Percentiles rank a stretch among this genome's conserved stretches.
These are phyloP conservation scores for Stylonectria norvegica DNA, from an alignment of 2,329 filamentous ascomycete species.

Conservation along the genomic window DNA sequence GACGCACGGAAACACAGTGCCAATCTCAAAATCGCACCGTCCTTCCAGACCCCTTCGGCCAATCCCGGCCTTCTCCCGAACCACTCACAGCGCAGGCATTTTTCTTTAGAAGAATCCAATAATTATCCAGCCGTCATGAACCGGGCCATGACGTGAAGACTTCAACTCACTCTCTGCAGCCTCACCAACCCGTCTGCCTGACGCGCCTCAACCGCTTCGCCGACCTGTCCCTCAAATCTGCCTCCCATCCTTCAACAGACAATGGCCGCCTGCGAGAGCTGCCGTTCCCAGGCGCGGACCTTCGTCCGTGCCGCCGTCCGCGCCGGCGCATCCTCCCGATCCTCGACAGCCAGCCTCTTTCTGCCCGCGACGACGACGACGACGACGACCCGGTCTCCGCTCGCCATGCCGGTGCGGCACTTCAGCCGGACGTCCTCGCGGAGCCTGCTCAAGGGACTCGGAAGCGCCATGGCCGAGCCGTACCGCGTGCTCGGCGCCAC, in stretches of 20 bases:
- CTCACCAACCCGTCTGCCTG: slow-evolving; percentile 6
- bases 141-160: slow-evolving; percentile 31
- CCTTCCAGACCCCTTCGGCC: neutral
- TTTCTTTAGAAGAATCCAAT: slow-evolving; percentile 17
- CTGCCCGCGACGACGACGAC: slow-evolving; percentile 14
- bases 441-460: slow-evolving; percentile 34
- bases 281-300: slow-evolving; percentile 42
- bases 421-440: slow-evolving; percentile 37
- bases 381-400: no score
- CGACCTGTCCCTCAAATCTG: neutral
- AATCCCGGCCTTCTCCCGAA: slow-evolving; percentile 26
- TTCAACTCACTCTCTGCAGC: slow-evolving; percentile 4
- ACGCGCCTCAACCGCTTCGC: neutral
- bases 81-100: slow-evolving; percentile 24
- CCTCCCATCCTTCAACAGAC: slow-evolving; percentile 5
- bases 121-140: slow-evolving; percentile 27
- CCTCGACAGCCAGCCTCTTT: slow-evolving; percentile 23
- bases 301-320: slow-evolving; percentile 35
- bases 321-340: slow-evolving; percentile 26
- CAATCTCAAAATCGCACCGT: no score
- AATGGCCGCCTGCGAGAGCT: slow-evolving; percentile 47
- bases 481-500: slow-evolving; percentile 81
- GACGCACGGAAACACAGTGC: slow-evolving; percentile 1
- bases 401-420: slow-evolving; percentile 23
- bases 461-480: slow-evolving; percentile 36